Evolutionary conservation across 1,139 yeast genomes (phyloP), one percentile per base, ranked within the genome.

Genomic region (Arxiozyma telluris): DNA sequence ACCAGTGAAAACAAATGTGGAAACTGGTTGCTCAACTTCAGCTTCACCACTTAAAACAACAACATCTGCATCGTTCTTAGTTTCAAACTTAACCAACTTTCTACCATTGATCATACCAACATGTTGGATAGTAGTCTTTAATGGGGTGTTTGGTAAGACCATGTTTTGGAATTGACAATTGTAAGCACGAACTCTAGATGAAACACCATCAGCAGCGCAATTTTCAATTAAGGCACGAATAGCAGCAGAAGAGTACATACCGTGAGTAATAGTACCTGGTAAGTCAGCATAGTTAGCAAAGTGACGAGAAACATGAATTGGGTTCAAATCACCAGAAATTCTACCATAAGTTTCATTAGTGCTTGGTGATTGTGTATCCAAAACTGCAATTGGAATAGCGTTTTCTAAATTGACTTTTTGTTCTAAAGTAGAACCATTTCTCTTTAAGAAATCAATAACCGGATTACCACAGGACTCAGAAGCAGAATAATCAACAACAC

Each of bases 81-180:
- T 87, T 73, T 87, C 94, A 63, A 93, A 90, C 78, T 88, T 89
- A 69, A 93, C 83, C 67, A 93, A 87, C 83, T 93, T 94, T 77
- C 98, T 89, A 71, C 99, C 99, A 68, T 91, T 93, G 68, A 93
- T 89, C 99, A 93, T 93, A 76, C 98, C 98, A 72, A 88, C 81
- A 67, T 94, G 98, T 75, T 91, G 96, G 68, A 93, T 81, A 63
- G 84, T 83, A 49, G 97, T 91, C 64, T 85, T 84, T 67, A 93
- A 81, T 58, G 81, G 84, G 68, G 94, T 96, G 71, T 91, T 93
- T 63, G 99, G 99, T 66, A 93, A 79, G 54, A 93, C 98, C 99
- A 93, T 93, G 64, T 96, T 97, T 56, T 87, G 90, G 69, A 93
- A 93, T 66, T 80, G 79, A 71, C 96, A 90, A 72, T 82, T 83